Conservation (phyloP, 352 stramenopile genomes). For the Phytophthora nicotianae region DNA sequence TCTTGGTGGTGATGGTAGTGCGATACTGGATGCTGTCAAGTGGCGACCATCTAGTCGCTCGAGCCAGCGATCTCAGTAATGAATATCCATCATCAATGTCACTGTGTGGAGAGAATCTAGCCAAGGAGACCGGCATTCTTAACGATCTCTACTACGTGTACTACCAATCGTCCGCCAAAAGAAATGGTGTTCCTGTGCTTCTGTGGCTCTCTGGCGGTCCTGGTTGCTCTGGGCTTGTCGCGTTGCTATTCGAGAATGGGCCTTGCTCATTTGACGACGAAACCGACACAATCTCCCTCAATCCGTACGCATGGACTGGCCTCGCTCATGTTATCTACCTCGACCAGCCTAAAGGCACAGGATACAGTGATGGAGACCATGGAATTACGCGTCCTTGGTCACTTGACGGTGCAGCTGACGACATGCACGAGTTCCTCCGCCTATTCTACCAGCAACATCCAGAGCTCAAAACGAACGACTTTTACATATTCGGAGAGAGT, state of each 20-base stretch:
- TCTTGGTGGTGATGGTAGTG: conserved; percentile 10
- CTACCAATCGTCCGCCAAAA: conserved; percentile 52
- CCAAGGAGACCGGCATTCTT: conserved; percentile 60
- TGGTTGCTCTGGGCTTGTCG: conserved; percentile 94
- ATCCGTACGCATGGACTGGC: conserved; percentile 95
- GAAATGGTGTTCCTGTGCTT: conserved; percentile 78
- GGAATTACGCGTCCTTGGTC: conserved; percentile 44
- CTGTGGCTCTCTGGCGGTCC: conserved; percentile 97
- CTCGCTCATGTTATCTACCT: conserved; percentile 96
- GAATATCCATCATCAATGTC: conserved; percentile 32
- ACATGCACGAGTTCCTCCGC: conserved; percentile 61
- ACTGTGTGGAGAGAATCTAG: conserved; percentile 70
- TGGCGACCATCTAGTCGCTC: conserved; percentile 18
- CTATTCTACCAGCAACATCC: conserved; percentile 57
- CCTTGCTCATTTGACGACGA: conserved; percentile 92
- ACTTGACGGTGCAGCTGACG: conserved; percentile 42
- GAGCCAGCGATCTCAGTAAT: conserved; percentile 37
- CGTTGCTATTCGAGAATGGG: conserved; percentile 95
- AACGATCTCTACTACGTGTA: conserved; percentile 80
- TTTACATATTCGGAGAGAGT: conserved; percentile 96
- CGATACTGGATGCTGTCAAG: conserved; percentile 8
- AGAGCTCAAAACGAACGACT: conserved; percentile 48
- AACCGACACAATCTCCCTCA: conserved; percentile 61
- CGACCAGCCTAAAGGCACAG: conserved; percentile 92
- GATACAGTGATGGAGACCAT: conserved; percentile 48